Evolutionary conservation across 352 stramenopile genomes (phyloP).

Genomic region (Pythium plurisporium): DNA sequence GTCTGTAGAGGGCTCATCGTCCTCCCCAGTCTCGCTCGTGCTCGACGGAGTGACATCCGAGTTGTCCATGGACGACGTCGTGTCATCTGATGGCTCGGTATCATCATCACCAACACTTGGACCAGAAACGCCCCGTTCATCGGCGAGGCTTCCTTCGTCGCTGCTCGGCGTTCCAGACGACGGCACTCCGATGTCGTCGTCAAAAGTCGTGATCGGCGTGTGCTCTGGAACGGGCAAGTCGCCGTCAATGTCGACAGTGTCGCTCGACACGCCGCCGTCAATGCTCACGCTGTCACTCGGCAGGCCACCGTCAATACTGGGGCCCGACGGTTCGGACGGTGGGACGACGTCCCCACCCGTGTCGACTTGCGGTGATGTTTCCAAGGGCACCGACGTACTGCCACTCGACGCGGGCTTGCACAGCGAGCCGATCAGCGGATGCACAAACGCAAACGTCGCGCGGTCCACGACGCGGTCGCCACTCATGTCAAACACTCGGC

Average conservation of each 20-base stretch:
- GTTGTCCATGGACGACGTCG: not conserved
- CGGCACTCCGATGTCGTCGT: not conserved
- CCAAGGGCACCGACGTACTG: too few species aligned
- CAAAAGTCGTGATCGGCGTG: not conserved
- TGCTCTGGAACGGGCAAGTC: not conserved
- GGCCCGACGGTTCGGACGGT: not conserved
- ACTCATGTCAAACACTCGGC: conserved; percentile 16
- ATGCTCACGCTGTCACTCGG: not conserved
- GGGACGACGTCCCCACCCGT: not conserved
- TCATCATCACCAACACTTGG: not conserved
- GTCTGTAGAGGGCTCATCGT: too few species aligned
- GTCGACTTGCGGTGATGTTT: not conserved
- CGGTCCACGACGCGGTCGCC: conserved; percentile 3
- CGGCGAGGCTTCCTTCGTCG: not conserved
- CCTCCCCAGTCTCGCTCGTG: too few species aligned
- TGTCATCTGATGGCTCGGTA: not conserved
- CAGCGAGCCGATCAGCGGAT: conserved; percentile 13
- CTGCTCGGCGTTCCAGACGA: not conserved
- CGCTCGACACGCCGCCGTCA: not conserved
- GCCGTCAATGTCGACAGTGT: not conserved
- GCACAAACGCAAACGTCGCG: conserved; percentile 18
- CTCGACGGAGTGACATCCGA: too few species aligned
- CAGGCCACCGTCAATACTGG: not conserved
- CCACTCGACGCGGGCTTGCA: conserved; percentile 13
- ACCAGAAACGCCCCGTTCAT: not conserved